Evolutionary conservation across 495 filamentous ascomycete genomes (phyloP).

Genomic region (Neurospora sp.): DNA sequence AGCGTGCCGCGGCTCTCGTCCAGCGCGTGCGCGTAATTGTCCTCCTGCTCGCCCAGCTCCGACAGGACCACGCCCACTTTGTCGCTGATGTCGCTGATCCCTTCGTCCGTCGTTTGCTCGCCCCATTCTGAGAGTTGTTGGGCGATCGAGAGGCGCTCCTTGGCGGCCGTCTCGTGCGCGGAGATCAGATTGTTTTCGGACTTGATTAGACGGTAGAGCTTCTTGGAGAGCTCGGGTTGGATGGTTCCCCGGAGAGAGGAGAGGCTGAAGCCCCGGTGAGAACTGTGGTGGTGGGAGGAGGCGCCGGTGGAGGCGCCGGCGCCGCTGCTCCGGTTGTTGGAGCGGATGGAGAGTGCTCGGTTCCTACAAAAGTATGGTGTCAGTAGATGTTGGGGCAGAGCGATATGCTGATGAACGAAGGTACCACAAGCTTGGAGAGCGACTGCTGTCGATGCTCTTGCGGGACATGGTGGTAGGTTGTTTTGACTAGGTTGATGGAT

Average conservation of each 20-base stretch:
- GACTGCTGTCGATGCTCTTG: constrained; percentile 13
- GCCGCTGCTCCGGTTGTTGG: constrained; percentile 16
- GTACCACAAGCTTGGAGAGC: constrained; percentile 18
- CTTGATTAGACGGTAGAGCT: constrained; percentile 85
- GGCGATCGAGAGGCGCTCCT: constrained; percentile 72
- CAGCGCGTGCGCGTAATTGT: constrained; percentile 70
- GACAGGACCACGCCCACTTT: constrained; percentile 86
- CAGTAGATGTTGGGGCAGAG: neutral
- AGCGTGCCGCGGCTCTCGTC: constrained; percentile 72
- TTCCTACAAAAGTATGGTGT: no score
- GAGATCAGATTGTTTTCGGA: constrained; percentile 74
- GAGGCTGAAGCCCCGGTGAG: constrained; percentile 61
- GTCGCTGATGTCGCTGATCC: constrained; percentile 79
- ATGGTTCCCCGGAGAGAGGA: constrained; percentile 68
- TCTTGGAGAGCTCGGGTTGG: constrained; percentile 75
- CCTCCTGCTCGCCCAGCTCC: constrained; percentile 89
- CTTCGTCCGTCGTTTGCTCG: constrained; percentile 75
- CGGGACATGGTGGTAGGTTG: constrained; percentile 16
- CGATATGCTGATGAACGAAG: neutral
- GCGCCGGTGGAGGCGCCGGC: constrained; percentile 25
- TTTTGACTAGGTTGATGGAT: neutral
- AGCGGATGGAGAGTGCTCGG: constrained; percentile 41
- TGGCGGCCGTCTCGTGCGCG: constrained; percentile 71
- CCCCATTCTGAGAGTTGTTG: constrained; percentile 95
- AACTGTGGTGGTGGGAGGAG: constrained; percentile 29